Evolutionary conservation across 345 rosid genomes (phyloP), one percentile per base, ranked within the genome.

Genomic region (Pelargonium nanum): DNA sequence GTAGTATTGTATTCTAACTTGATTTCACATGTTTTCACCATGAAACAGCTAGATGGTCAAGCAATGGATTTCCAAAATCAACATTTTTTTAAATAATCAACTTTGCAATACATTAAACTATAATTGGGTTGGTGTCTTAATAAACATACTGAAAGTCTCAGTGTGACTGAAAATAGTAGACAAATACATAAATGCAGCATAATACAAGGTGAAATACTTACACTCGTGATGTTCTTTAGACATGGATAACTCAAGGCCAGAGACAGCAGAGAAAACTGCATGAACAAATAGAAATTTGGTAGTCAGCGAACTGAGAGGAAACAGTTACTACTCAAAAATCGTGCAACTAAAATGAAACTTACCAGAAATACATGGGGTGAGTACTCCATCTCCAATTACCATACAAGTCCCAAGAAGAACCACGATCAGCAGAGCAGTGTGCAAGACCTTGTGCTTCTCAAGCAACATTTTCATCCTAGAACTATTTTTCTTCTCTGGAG

Each of bases 331-430:
- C 66, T 44, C 22, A 5, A 61, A 55, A 22, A 50, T 60, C 32
- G 19, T 24, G 60, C 6, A 19, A 58, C 23, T 0, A 28, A 19
- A 62, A 55, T 21, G 58, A 53, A 54, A 28, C 40, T 56, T 80
- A 87, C 99, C 99, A 2, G 99, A 94, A 71, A 94, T 94, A 52
- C 97, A 95, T 40, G 99, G 97, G 68, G 99, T 94, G 55, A 94
- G 97, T 59, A 94, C 66, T 58, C 97, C 97, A 74, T 94, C 99
- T 63, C 99, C 97, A 60, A 94, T 94, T 24, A 94, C 99, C 99
- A 94, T 94, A 80, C 99, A 94, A 65, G 99, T 94, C 40, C 99
- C 99, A 4, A 94, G 96, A 67, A 94, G 99, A 78, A 88, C 97
- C 57, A 94, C 69, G 73, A 94, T 72, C 62, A 94, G 73, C 74